Percentiles rank a stretch among this genome's conserved stretches.
Evolutionary conservation across 2,329 filamentous ascomycete species (phyloP).

Genomic region (Diaporthe destruens): DNA sequence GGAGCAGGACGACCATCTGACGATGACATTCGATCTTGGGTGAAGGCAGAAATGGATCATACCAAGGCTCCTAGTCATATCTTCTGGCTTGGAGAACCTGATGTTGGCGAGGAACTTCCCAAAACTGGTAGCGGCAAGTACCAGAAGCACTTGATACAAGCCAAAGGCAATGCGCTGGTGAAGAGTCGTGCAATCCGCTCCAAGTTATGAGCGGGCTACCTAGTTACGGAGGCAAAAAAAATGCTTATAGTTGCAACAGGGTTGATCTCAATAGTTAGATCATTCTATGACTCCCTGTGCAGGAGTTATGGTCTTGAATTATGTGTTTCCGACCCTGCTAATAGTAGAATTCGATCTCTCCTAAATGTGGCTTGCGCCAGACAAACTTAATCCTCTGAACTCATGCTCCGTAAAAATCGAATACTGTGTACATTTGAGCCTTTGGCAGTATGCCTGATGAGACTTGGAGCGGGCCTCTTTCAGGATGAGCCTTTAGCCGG

Average conservation of each 20-base stretch:
- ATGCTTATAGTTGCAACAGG: background rate
- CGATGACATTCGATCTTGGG: background rate
- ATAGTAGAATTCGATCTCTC: background rate
- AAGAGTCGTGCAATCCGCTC: background rate
- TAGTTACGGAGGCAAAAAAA: background rate
- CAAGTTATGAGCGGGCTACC: background rate
- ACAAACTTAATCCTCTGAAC: no score
- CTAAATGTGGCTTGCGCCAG: background rate
- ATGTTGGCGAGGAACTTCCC: background rate
- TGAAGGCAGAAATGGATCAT: constrained; percentile 4
- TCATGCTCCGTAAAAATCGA: no score
- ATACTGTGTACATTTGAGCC: no score
- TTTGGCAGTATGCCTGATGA: background rate
- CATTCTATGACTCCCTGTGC: background rate
- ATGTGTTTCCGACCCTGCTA: background rate
- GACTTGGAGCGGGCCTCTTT: background rate
- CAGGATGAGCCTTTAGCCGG: constrained; percentile 14
- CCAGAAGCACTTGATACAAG: constrained; percentile 17
- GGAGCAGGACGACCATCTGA: background rate
- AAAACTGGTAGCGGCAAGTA: constrained; percentile 8
- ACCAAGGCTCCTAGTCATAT: background rate
- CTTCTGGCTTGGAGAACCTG: constrained; percentile 9
- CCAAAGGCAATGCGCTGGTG: constrained; percentile 1
- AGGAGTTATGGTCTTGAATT: background rate
- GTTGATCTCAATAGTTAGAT: background rate